Base-by-base conservation (phyloP, 441 rosid genomes). In the Brassica balearica region DNA sequence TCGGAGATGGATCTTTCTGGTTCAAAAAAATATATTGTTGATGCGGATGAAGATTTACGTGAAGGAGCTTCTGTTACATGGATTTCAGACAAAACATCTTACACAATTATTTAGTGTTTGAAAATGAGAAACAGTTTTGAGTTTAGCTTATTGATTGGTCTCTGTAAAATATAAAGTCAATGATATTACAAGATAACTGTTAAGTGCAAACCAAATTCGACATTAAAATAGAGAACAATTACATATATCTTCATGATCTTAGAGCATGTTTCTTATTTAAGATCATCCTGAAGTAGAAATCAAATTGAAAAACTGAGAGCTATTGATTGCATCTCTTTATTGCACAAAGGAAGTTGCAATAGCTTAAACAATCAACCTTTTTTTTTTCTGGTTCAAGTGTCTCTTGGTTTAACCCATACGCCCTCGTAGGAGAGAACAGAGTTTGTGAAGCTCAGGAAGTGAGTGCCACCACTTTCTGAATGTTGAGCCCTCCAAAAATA, bases 381-480 rank as follows among this genome's bases (percentile, higher is more conserved):
- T 29, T 27, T 29, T 29, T 29, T 14, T 53, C 59, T 53, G 59
- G 59, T 53, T 53, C 59, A 53, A 2, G 59, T 48, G 55, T 4
- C 17, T 48, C 55, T 12, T 48, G 15, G 14, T 48, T 9, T 48
- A 48, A n/a, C 55, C 23, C 61, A 23, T 25, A 38, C 48, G 62
- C 34, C 3, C 27, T 65, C 15, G 32, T 32, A 86, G 62, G 14
- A 78, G 83, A 38, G 86, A 86, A 1, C 2, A 17, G 53, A 64
- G 55, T 65, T 46, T 74, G 69, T 75, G 87, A 8, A 25, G 2
- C 2, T 15, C 23, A 2, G 87, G 82, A 9, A 83, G 85, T 27
- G 70, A 36, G 32, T 22, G 64, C 94, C 90, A 90, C 91, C 87
- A 77, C 74, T 84, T 85, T n/a, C 71, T 77, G 6, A 88, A 90